Percentiles rank a stretch among this genome's conserved stretches.
phyloP scores from a whole-genome alignment of 768 basidiomycete genomes.

The Mycena pura region DNA sequence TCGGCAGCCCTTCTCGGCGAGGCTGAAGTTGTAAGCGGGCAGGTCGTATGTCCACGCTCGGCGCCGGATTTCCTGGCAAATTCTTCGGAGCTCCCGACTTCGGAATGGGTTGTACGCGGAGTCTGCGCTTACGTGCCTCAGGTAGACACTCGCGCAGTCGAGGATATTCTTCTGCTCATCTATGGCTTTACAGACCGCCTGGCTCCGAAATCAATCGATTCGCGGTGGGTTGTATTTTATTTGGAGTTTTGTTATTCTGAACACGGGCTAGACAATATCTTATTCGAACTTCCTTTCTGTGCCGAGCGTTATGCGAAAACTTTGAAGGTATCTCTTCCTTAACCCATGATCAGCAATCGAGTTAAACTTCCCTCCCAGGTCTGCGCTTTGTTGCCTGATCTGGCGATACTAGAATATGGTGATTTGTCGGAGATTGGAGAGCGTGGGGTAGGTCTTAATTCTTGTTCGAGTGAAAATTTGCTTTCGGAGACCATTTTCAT shows the following conservation, averaged over 20 bases:
- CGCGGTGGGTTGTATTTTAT: conserved; percentile 33
- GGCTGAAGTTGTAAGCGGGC: conserved; percentile 82
- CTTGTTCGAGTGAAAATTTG: too few relatives aligned
- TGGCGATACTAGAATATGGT: conserved; percentile 87
- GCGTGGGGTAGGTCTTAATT: conserved; percentile 65
- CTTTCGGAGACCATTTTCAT: neutral
- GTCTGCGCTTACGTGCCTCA: conserved; percentile 90
- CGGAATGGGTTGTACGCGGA: conserved; percentile 78
- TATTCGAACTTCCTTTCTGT: conserved; percentile 31
- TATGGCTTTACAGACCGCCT: conserved; percentile 42
- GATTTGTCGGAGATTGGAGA: conserved; percentile 89
- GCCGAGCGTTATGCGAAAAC: conserved; percentile 64
- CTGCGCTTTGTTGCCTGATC: conserved; percentile 72
- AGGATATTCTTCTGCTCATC: neutral
- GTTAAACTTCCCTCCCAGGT: conserved; percentile 38
- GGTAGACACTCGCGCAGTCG: conserved; percentile 39
- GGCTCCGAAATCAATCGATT: conserved; percentile 64
- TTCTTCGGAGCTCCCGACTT: conserved; percentile 50
- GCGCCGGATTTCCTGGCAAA: conserved; percentile 77
- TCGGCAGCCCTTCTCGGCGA: conserved; percentile 89
- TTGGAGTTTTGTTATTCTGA: conserved; percentile 3
- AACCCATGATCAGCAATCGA: neutral
- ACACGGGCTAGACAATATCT: conserved; percentile 43
- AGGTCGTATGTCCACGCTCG: conserved; percentile 82
- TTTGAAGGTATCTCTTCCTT: conserved; percentile 26